These are phyloP conservation scores for Yamadazyma sp. DNA, from an alignment of 1,139 yeast genomes.

Conservation along the genomic window DNA sequence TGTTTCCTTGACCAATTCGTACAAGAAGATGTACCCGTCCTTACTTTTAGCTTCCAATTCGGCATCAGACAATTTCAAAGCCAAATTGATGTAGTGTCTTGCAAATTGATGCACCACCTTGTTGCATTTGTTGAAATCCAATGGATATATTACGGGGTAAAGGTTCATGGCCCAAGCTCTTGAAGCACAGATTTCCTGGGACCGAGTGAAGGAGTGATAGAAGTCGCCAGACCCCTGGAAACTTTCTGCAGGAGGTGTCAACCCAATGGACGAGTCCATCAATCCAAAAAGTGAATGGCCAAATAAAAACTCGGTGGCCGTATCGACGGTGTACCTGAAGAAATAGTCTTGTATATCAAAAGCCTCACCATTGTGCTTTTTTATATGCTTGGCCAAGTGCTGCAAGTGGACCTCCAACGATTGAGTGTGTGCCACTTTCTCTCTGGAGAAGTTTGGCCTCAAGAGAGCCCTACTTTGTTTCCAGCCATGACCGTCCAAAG, in stretches of 20 bases:
- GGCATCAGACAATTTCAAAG: slow-evolving; percentile 20
- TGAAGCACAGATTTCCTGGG: slow-evolving; percentile 30
- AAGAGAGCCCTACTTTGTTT: slow-evolving; percentile 54
- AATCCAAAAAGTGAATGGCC: slow-evolving; percentile 36
- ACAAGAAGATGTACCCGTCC: slow-evolving; percentile 26
- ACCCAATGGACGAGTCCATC: slow-evolving; percentile 30
- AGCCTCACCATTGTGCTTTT: slow-evolving; percentile 20
- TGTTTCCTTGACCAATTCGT: slow-evolving; percentile 29
- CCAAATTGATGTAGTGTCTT: slow-evolving; percentile 27
- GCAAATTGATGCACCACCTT: slow-evolving; percentile 30
- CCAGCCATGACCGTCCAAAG: slow-evolving; percentile 56
- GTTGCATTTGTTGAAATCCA: slow-evolving; percentile 22
- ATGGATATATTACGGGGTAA: slow-evolving; percentile 25
- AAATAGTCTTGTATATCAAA: slow-evolving; percentile 40
- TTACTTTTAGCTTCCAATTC: slow-evolving; percentile 22
- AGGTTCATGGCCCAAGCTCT: slow-evolving; percentile 30
- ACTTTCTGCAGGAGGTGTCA: slow-evolving; percentile 13
- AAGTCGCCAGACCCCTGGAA: slow-evolving; percentile 18
- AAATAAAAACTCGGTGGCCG: slow-evolving; percentile 43
- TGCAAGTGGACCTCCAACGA: slow-evolving; percentile 45
- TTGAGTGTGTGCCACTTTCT: slow-evolving; percentile 49
- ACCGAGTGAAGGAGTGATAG: slow-evolving; percentile 28
- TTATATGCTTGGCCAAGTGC: slow-evolving; percentile 33
- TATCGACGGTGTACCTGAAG: slow-evolving; percentile 39
- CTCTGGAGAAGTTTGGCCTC: slow-evolving; percentile 55